phyloP scores from a whole-genome alignment of 495 filamentous ascomycete species.

The Aspergillus ostianus region DNA sequence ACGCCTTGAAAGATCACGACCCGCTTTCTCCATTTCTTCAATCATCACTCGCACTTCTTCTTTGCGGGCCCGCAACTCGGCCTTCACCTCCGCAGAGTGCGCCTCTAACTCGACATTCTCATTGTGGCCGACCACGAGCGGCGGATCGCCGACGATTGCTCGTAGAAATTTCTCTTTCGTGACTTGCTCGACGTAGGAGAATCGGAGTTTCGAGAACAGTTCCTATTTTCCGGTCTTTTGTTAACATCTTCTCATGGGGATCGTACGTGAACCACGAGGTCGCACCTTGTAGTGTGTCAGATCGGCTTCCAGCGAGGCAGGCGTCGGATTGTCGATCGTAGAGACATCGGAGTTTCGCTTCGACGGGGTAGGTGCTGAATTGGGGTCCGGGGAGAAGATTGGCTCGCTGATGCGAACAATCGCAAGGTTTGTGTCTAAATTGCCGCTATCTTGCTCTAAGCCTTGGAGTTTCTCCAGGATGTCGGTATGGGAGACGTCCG shows the following conservation, averaged over 20 bases:
- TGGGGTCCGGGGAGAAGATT: constrained; percentile 51
- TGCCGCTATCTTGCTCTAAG: constrained; percentile 48
- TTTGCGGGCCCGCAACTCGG: constrained; percentile 73
- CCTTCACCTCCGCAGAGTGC: constrained; percentile 68
- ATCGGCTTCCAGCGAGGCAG: constrained; percentile 76
- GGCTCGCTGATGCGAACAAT: constrained; percentile 77
- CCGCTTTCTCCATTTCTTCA: constrained; percentile 65
- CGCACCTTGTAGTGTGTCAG: constrained; percentile 78
- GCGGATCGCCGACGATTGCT: constrained; percentile 89
- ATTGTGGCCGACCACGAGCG: constrained; percentile 73
- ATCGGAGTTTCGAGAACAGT: constrained; percentile 92
- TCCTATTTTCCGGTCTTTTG: constrained; percentile 47
- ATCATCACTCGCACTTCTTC: constrained; percentile 73
- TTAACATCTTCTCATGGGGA: neutral
- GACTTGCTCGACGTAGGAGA: constrained; percentile 79
- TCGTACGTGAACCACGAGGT: neutral
- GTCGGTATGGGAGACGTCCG: constrained; percentile 24
- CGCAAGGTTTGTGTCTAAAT: constrained; percentile 52
- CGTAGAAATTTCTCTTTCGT: constrained; percentile 94
- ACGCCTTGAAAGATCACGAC: constrained; percentile 56
- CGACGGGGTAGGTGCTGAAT: constrained; percentile 27
- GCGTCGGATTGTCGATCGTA: constrained; percentile 65
- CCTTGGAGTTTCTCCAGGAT: constrained; percentile 37
- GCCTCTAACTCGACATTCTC: constrained; percentile 82
- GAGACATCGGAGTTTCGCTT: constrained; percentile 72